Percentiles rank a stretch among this genome's conserved stretches.
Evolutionary conservation across 768 basidiomycete species (phyloP).

Genomic region (Sarcodon aspratus): DNA sequence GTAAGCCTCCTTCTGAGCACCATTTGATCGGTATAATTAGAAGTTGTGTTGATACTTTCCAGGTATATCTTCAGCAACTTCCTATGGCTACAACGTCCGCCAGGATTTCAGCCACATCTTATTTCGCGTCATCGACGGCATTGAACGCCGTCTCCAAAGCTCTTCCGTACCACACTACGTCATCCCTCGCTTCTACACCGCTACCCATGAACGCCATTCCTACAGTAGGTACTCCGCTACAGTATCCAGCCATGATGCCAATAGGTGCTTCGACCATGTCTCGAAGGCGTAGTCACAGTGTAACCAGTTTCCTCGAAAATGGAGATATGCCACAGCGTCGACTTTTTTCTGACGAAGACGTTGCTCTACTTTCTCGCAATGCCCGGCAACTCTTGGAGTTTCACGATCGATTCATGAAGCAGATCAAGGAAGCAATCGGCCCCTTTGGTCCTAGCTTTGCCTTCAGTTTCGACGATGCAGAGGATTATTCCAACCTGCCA

Average conservation of each 20-base stretch:
- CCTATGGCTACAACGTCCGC: slow-evolving; percentile 19
- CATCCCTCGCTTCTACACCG: not conserved
- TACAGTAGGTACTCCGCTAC: not conserved
- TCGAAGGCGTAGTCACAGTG: not conserved
- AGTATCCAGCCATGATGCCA: not conserved
- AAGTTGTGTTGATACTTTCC: slow-evolving; percentile 1
- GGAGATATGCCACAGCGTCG: not conserved
- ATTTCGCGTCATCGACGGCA: slow-evolving; percentile 8
- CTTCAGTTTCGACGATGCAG: slow-evolving; percentile 4
- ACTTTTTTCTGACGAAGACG: slow-evolving; percentile 46
- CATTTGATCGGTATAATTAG: not conserved
- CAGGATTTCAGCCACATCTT: slow-evolving; percentile 20
- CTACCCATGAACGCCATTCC: not conserved
- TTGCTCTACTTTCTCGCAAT: slow-evolving; percentile 54
- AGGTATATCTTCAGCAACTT: slow-evolving; percentile 36
- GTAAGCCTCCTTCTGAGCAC: slow-evolving; percentile 28
- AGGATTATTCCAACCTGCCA: not conserved
- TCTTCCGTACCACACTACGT: not conserved
- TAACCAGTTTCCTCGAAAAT: too few species aligned
- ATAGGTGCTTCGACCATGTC: not conserved
- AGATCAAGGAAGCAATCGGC: slow-evolving; percentile 36
- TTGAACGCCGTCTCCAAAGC: not conserved
- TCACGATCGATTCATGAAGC: slow-evolving; percentile 56
- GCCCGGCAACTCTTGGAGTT: slow-evolving; percentile 53
- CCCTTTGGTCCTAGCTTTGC: slow-evolving; percentile 34